Base-by-base conservation (phyloP, 2,329 filamentous ascomycete genomes). In the Aureobasidium sp. region DNA sequence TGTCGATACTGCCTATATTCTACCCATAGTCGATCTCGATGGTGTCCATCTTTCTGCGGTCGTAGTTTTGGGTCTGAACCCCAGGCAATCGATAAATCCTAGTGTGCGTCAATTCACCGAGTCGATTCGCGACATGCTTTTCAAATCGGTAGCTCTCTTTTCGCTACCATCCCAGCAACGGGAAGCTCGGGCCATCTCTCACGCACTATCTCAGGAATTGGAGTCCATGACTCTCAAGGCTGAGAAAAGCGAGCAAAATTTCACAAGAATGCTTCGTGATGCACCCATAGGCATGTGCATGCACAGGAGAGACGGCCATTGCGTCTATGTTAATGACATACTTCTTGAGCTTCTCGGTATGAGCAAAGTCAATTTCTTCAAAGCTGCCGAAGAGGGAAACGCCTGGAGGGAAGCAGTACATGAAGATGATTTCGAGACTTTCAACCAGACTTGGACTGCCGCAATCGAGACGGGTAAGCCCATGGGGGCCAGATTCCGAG, bases 261-360 rank as follows among this genome's bases (percentile, higher is more conserved):
- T 78, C 42, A 69, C 72, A 21, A 68, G 73, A 7, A 73, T 78
- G 65, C 73, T 75, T 4, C 71, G 73, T 36, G 66, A 72, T 9
- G 68, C 73, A 3, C 74, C 75, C 3, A 69, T 76, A 5, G 76
- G 72, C 2, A 78, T 78, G 63, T 61, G 42, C 27, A 39, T 62
- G 53, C 34, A 45, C 21, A 9, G 45, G 27, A 21, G 27, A 2
- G 57, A 59, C 25, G 75, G 76, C 2, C 65, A 64, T 11, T 72
- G 73, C 13, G 68, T 73, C 0, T 76, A 77, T 62, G 68, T 74
- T 9, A 78, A 78, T 47, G 70, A 77, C 52, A 68, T 70, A 5
- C 78, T 74, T 68, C 70, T 69, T 34, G 71, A 75, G 2, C 69
- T 76, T 48, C 70, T 75, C 5, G 66, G 65, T 1, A 63, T 65